Conservation (phyloP, 176 grass and related monocot genomes). For the Raddia guianensis region DNA sequence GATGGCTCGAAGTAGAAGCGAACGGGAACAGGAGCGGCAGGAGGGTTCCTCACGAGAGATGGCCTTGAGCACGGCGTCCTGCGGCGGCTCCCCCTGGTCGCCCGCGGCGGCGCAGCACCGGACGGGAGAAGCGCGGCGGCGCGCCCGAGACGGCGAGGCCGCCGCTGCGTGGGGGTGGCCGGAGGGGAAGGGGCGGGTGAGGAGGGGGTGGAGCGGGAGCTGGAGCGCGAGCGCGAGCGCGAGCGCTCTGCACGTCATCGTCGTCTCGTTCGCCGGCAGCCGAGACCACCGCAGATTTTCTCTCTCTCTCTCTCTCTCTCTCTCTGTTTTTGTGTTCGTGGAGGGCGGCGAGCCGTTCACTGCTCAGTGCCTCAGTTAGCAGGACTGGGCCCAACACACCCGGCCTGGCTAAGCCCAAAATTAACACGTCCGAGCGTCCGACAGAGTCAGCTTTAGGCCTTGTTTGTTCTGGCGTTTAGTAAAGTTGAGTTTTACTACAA, state of each 20-base stretch:
- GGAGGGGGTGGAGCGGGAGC: conserved; percentile 18
- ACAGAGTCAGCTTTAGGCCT: too few species aligned
- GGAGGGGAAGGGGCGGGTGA: conserved; percentile 17
- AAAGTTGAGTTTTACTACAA: too few species aligned
- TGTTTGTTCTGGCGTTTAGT: too few species aligned
- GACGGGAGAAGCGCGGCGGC: conserved; percentile 26
- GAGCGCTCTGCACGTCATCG: conserved; percentile 35
- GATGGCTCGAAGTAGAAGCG: background rate
- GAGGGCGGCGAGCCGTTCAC: background rate
- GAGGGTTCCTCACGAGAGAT: conserved; percentile 57
- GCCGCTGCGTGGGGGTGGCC: background rate
- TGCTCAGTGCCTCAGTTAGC: too few species aligned
- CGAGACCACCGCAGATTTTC: background rate
- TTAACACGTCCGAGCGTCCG: too few species aligned
- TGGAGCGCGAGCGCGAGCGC: conserved; percentile 22
- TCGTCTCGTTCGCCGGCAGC: background rate
- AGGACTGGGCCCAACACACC: too few species aligned
- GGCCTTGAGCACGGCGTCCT: conserved; percentile 77
- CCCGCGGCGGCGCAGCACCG: conserved; percentile 38
- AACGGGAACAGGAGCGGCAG: too few species aligned
- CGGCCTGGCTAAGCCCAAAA: too few species aligned
- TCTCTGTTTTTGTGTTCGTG: background rate
- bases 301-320: too few species aligned
- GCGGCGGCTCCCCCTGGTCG: conserved; percentile 57
- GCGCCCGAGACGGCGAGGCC: background rate